Evolutionary conservation across 2,329 filamentous ascomycete species (phyloP).

Genomic region (Penicillium sp.): DNA sequence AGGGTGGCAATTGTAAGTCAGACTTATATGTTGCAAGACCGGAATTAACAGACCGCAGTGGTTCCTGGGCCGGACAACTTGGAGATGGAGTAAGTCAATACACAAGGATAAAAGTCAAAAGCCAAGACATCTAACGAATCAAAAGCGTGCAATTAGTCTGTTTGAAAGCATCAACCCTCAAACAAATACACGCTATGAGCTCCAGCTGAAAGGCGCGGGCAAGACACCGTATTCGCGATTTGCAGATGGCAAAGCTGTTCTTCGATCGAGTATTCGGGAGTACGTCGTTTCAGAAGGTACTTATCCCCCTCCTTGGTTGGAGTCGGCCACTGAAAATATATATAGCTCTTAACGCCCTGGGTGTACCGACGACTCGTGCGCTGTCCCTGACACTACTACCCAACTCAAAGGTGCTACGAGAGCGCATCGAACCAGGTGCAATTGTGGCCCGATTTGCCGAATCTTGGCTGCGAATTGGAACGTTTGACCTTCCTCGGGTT

Average conservation of each 20-base stretch:
- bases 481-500: constrained; percentile 83
- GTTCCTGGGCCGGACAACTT: constrained; percentile 91
- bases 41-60: constrained; percentile 48
- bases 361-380: constrained; percentile 81
- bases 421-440: constrained; percentile 80
- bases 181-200: constrained; percentile 71
- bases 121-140: constrained; percentile 5
- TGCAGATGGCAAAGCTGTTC: constrained; percentile 88
- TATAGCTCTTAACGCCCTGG: constrained; percentile 66
- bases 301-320: not conserved
- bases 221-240: constrained; percentile 93
- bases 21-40: not conserved
- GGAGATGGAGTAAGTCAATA: constrained; percentile 63
- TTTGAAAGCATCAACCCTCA: constrained; percentile 78
- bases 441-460: constrained; percentile 90
- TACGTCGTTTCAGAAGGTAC: constrained; percentile 81
- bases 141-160: constrained; percentile 73
- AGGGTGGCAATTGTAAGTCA: constrained; percentile 49
- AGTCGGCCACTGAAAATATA: not conserved
- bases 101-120: not conserved
- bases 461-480: constrained; percentile 88
- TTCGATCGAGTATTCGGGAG: constrained; percentile 88
- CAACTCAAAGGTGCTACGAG: constrained; percentile 66
- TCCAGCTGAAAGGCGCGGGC: constrained; percentile 92
- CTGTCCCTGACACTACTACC: constrained; percentile 75